A percentile compares a stretch with the other conserved stretches of the same genome.
Conservation (phyloP, 352 stramenopile species). For the Salisapilia sapeloensis region DNA sequence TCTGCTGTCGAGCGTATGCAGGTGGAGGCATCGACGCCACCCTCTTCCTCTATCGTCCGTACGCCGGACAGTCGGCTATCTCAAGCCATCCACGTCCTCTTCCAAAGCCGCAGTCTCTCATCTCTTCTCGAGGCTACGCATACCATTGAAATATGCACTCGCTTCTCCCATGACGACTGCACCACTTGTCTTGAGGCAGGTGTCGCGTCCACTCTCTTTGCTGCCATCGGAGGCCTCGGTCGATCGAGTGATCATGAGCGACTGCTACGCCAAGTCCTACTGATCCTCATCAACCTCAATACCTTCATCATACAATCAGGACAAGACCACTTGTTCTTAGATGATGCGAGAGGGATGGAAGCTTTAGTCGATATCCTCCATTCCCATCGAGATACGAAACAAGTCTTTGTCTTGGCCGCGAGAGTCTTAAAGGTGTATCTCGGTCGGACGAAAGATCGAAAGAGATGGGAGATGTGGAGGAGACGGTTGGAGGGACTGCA, state of each 20-base stretch:
- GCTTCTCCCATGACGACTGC: constrained; percentile 83
- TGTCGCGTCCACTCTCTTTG: constrained; percentile 84
- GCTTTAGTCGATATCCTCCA: constrained; percentile 89
- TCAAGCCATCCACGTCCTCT: no score
- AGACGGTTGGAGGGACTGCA: constrained; percentile 26
- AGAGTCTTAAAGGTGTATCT: constrained; percentile 49
- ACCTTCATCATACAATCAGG: constrained; percentile 15
- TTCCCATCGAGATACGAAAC: constrained; percentile 85
- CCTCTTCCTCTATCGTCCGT: no score
- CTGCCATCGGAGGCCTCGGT: constrained; percentile 87
- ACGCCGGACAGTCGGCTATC: no score
- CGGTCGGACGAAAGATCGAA: no score
- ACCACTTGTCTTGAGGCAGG: constrained; percentile 72
- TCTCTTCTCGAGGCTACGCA: no score
- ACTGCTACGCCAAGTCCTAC: constrained; percentile 77
- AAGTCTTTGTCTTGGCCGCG: constrained; percentile 56
- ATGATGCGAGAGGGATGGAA: constrained; percentile 58
- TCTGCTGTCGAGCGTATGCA: no score
- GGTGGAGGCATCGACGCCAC: no score
- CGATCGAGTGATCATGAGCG: constrained; percentile 90
- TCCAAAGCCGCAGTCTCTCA: no score
- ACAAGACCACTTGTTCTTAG: constrained; percentile 18
- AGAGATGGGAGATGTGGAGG: constrained; percentile 14
- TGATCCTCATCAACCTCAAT: constrained; percentile 80
- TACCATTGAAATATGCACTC: constrained; percentile 85